Conservation (phyloP, 2,329 filamentous ascomycete species). For the Fusarium neocosmosporiellum region DNA sequence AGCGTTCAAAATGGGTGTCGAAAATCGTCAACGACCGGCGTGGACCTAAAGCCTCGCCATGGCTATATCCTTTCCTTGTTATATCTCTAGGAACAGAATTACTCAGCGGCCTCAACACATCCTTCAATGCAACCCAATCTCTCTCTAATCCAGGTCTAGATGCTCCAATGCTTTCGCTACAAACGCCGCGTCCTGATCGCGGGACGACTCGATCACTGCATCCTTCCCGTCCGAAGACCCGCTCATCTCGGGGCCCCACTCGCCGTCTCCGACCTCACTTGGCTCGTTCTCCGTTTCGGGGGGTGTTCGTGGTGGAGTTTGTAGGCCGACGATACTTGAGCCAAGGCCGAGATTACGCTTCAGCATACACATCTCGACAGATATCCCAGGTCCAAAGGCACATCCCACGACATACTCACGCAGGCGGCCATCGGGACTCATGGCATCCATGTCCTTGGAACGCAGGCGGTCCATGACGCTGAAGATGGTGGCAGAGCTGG, state of each 20-base stretch:
- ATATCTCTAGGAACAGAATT: background rate
- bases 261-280: constrained; percentile 58
- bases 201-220: constrained; percentile 9
- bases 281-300: constrained; percentile 65
- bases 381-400: constrained; percentile 77
- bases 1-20: background rate
- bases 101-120: background rate
- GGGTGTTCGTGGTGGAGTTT: constrained; percentile 67
- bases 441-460: constrained; percentile 67
- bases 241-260: constrained; percentile 27
- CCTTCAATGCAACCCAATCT: constrained; percentile 1
- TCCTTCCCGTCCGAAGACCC: constrained; percentile 25
- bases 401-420: constrained; percentile 72
- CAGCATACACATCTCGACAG: constrained; percentile 75
- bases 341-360: constrained; percentile 54
- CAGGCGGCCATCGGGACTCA: constrained; percentile 61
- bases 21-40: background rate
- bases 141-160: constrained; percentile 41
- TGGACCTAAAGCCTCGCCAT: background rate
- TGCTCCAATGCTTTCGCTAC: constrained; percentile 37
- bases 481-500: constrained; percentile 75
- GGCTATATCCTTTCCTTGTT: background rate
- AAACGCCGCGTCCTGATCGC: constrained; percentile 33
- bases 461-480: constrained; percentile 73
- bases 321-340: constrained; percentile 50